Percentiles rank a stretch among this genome's conserved stretches.
phyloP scores from a whole-genome alignment of 2,329 filamentous ascomycete genomes.

The Fusarium verticillioides region DNA sequence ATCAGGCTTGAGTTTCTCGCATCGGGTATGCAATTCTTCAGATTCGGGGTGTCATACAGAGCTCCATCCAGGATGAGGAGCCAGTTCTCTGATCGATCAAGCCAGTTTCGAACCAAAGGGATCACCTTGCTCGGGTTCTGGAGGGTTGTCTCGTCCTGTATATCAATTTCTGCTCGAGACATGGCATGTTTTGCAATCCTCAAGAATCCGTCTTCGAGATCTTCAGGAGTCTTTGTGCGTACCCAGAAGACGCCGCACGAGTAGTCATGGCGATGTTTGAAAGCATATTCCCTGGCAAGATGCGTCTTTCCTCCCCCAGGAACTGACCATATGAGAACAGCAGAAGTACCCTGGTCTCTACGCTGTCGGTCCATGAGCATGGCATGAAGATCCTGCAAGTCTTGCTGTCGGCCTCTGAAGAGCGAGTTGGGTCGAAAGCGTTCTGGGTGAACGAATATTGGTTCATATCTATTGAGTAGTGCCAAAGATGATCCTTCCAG shows the following conservation, averaged over 20 bases:
- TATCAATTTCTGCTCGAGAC: conserved; percentile 20
- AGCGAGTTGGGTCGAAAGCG: conserved; percentile 40
- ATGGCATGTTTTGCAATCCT: conserved; percentile 37
- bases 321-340: conserved; percentile 38
- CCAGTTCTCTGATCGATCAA: conserved; percentile 37
- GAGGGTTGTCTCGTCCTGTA: conserved; percentile 28
- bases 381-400: conserved; percentile 34
- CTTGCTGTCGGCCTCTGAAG: conserved; percentile 31
- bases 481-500: neutral
- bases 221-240: conserved; percentile 39
- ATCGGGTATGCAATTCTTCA: conserved; percentile 36
- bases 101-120: conserved; percentile 36
- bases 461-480: conserved; percentile 2
- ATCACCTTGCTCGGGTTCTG: conserved; percentile 28
- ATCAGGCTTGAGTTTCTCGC: conserved; percentile 40
- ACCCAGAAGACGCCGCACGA: conserved; percentile 42
- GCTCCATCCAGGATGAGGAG: conserved; percentile 42
- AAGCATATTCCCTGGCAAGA: conserved; percentile 41
- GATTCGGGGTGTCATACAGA: conserved; percentile 32
- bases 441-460: conserved; percentile 40
- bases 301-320: conserved; percentile 42
- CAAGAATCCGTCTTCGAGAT: conserved; percentile 42
- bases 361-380: conserved; percentile 37
- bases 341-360: conserved; percentile 37
- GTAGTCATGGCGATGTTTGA: conserved; percentile 36